Conservation (phyloP, 2,329 filamentous ascomycete species). For the Fusarium subtropicale region DNA sequence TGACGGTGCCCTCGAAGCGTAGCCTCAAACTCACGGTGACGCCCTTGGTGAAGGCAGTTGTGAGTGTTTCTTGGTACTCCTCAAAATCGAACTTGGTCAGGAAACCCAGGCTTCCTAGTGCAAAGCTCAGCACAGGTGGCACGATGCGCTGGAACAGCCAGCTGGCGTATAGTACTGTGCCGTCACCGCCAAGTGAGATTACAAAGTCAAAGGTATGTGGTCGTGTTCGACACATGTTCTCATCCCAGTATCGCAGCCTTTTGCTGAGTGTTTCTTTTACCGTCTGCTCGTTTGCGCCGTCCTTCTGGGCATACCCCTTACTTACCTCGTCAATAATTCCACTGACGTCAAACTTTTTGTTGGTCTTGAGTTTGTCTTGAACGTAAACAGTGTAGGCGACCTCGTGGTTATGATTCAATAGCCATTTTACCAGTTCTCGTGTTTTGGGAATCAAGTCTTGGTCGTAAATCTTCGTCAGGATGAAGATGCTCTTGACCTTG, state of each 20-base stretch:
- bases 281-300: conserved; percentile 50
- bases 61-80: conserved; percentile 75
- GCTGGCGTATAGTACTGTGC: conserved; percentile 95
- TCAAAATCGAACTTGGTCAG: conserved; percentile 96
- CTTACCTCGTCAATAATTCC: conserved; percentile 74
- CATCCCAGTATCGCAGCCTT: conserved; percentile 85
- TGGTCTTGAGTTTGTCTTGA: conserved; percentile 78
- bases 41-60: conserved; percentile 80
- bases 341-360: conserved; percentile 78
- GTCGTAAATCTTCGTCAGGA: conserved; percentile 94
- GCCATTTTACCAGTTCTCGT: conserved; percentile 81
- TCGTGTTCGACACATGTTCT: conserved; percentile 78
- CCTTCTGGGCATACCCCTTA: conserved; percentile 55
- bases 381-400: conserved; percentile 83
- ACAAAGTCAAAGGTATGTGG: conserved; percentile 95
- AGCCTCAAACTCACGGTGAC: conserved; percentile 89
- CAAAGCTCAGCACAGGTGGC: conserved; percentile 91
- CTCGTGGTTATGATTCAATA: conserved; percentile 76
- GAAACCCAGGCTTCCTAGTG: conserved; percentile 91
- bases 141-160: conserved; percentile 98
- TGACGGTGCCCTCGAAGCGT: conserved; percentile 92
- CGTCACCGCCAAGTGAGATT: conserved; percentile 91
- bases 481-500: conserved; percentile 83
- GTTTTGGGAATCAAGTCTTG: conserved; percentile 81
- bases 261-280: conserved; percentile 54